Conservation (phyloP, 768 basidiomycete genomes). For the Tulasnella sp. region DNA sequence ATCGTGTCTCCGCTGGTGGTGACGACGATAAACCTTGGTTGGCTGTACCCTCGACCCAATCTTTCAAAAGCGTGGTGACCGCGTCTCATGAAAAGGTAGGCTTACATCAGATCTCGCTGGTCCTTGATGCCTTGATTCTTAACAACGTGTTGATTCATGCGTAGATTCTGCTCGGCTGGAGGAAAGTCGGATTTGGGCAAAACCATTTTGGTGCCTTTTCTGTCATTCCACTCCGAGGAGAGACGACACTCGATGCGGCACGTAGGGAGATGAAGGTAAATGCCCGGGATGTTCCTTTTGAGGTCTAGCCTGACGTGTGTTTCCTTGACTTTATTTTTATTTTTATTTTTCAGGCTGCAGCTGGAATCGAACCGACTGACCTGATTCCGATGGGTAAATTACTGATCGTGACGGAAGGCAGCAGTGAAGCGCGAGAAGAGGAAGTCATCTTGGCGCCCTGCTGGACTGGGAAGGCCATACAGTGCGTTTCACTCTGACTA, state of each 20-base stretch:
- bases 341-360: background rate
- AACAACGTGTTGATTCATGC: background rate
- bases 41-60: too few relatives aligned
- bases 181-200: background rate
- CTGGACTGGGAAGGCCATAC: background rate
- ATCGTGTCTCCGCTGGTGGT: too few relatives aligned
- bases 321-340: background rate
- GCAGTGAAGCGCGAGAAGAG: background rate
- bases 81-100: too few relatives aligned
- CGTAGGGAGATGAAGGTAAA: background rate
- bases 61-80: too few relatives aligned
- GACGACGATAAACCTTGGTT: too few relatives aligned
- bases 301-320: background rate
- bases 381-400: background rate
- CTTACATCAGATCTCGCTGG: too few relatives aligned
- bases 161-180: conserved; percentile 10
- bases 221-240: background rate
- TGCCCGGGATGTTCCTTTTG: too few relatives aligned
- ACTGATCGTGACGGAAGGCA: conserved; percentile 6
- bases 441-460: background rate
- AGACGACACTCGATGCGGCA: background rate
- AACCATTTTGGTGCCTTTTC: conserved; percentile 8
- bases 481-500: background rate
- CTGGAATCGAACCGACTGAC: background rate
- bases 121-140: too few relatives aligned